Percentiles rank a stretch among this genome's conserved stretches.
Conservation (phyloP, 1,284 basidiomycete species). For the Heterobasidion irregulare region DNA sequence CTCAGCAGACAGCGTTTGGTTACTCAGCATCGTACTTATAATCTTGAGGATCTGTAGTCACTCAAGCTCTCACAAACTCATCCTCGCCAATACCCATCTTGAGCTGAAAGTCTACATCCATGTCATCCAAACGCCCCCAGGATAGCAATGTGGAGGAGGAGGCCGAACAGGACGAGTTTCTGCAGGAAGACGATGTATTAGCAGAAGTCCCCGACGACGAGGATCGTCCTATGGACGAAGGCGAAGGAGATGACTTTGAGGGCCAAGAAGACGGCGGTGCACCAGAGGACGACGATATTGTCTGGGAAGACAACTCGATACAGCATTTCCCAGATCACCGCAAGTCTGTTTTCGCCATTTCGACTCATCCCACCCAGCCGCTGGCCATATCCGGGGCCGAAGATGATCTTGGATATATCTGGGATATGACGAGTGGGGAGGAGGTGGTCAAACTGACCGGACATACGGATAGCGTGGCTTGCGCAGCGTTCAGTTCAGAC, state of each 20-base stretch:
- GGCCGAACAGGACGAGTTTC: neutral
- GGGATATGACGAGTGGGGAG: slow-evolving; percentile 81
- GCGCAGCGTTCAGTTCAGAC: slow-evolving; percentile 75
- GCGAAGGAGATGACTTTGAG: slow-evolving; percentile 64
- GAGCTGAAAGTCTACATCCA: neutral
- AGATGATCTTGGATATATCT: slow-evolving; percentile 93
- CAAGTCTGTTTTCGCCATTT: slow-evolving; percentile 80
- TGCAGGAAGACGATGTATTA: slow-evolving; percentile 41
- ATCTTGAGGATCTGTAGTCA: too few relatives aligned
- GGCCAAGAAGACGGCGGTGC: slow-evolving; percentile 26
- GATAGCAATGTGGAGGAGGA: neutral
- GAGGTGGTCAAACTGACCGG: slow-evolving; percentile 81
- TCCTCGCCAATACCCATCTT: too few relatives aligned
- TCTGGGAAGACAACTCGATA: slow-evolving; percentile 55
- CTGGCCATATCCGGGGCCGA: slow-evolving; percentile 91
- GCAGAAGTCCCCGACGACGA: slow-evolving; percentile 62
- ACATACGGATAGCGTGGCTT: slow-evolving; percentile 88
- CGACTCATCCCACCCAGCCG: slow-evolving; percentile 80
- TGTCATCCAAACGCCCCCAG: neutral
- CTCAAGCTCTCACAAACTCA: too few relatives aligned
- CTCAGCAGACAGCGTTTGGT: too few relatives aligned
- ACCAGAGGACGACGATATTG: slow-evolving; percentile 25
- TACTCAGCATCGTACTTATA: too few relatives aligned
- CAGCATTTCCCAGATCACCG: slow-evolving; percentile 57
- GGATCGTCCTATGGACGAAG: slow-evolving; percentile 71